A percentile compares a stretch with the other conserved stretches of the same genome.
Evolutionary conservation across 768 basidiomycete species (phyloP).

Genomic region (Amanita jacksonii): DNA sequence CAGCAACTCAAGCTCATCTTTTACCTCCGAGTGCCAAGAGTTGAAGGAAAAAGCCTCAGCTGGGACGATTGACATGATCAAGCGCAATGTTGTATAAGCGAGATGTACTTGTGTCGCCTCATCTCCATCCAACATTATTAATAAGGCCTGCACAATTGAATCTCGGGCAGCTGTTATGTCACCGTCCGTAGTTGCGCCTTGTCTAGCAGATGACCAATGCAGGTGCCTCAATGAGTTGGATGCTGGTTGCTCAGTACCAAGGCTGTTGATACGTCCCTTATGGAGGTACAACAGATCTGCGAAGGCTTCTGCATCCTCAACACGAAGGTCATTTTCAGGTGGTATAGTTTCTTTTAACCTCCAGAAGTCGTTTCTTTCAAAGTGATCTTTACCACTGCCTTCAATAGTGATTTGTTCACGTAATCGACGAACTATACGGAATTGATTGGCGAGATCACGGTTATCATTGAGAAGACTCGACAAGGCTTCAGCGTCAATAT

Average conservation of each 20-base stretch:
- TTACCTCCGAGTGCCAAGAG: conserved; percentile 30
- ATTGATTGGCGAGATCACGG: conserved; percentile 64
- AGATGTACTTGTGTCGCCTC: conserved; percentile 38
- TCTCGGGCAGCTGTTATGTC: conserved; percentile 29
- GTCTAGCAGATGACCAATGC: conserved; percentile 21
- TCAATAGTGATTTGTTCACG: conserved; percentile 33
- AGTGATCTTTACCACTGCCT: conserved; percentile 32
- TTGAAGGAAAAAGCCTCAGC: conserved; percentile 18
- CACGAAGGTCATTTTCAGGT: conserved; percentile 37
- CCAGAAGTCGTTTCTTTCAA: conserved; percentile 69
- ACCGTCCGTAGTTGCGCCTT: conserved; percentile 6
- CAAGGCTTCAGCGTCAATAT: conserved; percentile 37
- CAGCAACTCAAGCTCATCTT: conserved; percentile 39
- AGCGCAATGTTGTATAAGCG: conserved; percentile 60
- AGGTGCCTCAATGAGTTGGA: conserved; percentile 33
- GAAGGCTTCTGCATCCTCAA: conserved; percentile 67
- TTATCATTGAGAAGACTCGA: conserved; percentile 47
- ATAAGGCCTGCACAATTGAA: conserved; percentile 42
- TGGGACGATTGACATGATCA: conserved; percentile 35
- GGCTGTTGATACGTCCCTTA: conserved; percentile 52
- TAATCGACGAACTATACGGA: conserved; percentile 63
- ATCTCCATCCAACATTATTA: conserved; percentile 48
- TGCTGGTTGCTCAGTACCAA: conserved; percentile 40
- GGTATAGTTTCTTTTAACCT: conserved; percentile 74
- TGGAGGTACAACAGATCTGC: conserved; percentile 50